phyloP scores from a whole-genome alignment of 192 early-diverging fungal species.

The Umbelopsis vinacea region DNA sequence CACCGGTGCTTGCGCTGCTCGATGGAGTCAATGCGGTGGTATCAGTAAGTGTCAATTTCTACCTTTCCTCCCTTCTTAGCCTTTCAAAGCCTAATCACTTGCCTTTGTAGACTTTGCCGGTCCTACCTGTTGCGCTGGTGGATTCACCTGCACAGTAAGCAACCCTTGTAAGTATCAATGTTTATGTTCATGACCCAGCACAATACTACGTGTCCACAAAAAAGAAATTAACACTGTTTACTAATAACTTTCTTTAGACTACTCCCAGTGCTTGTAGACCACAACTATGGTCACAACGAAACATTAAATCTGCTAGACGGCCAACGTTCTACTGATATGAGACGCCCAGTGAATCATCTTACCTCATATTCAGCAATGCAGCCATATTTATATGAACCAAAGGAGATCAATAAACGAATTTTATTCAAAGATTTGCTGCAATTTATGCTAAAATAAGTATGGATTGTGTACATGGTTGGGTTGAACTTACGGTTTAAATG shows the following conservation, averaged over 20 bases:
- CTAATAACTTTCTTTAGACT: not conserved
- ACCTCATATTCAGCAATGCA: not conserved
- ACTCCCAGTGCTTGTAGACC: not conserved
- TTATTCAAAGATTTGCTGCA: not conserved
- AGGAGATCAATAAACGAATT: not conserved
- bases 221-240: no score
- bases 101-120: not conserved
- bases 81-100: not conserved
- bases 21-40: conserved; percentile 1
- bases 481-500: no score
- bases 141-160: not conserved
- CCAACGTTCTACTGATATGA: not conserved
- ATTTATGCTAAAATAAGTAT: no score
- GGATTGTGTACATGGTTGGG: no score
- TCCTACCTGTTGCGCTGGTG: not conserved
- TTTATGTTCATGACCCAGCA: not conserved
- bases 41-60: not conserved
- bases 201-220: not conserved
- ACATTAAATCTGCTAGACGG: not conserved
- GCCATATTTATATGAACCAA: not conserved
- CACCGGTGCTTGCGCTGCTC: not conserved
- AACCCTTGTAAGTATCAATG: not conserved
- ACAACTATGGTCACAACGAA: not conserved
- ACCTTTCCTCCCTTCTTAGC: not conserved
- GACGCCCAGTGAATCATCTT: not conserved